phyloP scores from a whole-genome alignment of 805 yeast genomes.

The Candida germanica region DNA sequence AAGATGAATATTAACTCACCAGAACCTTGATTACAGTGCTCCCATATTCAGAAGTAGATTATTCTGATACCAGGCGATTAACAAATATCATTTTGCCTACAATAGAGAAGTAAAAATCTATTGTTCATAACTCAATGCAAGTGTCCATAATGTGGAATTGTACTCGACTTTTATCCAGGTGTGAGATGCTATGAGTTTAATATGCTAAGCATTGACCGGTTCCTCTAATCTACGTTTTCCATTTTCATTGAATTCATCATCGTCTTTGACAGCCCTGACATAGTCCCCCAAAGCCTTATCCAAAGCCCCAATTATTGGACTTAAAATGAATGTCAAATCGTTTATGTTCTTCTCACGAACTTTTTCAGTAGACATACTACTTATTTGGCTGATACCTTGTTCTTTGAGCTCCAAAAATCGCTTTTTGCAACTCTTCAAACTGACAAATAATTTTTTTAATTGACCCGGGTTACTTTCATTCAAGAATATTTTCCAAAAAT shows the following conservation, averaged over 20 bases:
- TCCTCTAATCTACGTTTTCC: slow-evolving; percentile 29
- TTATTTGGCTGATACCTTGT: slow-evolving; percentile 14
- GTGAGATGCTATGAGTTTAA: neutral
- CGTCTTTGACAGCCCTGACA: slow-evolving; percentile 24
- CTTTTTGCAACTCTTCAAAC: slow-evolving; percentile 33
- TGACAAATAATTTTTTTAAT: slow-evolving; percentile 35
- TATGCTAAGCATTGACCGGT: neutral
- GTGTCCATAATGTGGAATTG: too few relatives aligned
- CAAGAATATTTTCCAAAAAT: slow-evolving; percentile 40
- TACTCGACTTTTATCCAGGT: too few relatives aligned
- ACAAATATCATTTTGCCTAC: too few relatives aligned
- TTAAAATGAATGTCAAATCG: slow-evolving; percentile 32
- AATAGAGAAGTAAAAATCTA: too few relatives aligned
- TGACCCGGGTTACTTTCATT: slow-evolving; percentile 36
- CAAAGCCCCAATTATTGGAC: slow-evolving; percentile 30
- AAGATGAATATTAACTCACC: too few relatives aligned
- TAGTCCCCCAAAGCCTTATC: slow-evolving; percentile 35
- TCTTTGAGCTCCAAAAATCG: slow-evolving; percentile 26
- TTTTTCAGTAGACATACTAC: slow-evolving; percentile 23
- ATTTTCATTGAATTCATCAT: slow-evolving; percentile 24
- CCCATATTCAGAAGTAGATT: too few relatives aligned
- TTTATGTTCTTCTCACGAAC: slow-evolving; percentile 29
- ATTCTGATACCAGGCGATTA: too few relatives aligned
- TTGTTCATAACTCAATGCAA: too few relatives aligned
- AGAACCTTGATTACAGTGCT: too few relatives aligned